Evolutionary conservation across 768 basidiomycete genomes (phyloP), one percentile per base, ranked within the genome.

Genomic region (Lactarius psammicola): DNA sequence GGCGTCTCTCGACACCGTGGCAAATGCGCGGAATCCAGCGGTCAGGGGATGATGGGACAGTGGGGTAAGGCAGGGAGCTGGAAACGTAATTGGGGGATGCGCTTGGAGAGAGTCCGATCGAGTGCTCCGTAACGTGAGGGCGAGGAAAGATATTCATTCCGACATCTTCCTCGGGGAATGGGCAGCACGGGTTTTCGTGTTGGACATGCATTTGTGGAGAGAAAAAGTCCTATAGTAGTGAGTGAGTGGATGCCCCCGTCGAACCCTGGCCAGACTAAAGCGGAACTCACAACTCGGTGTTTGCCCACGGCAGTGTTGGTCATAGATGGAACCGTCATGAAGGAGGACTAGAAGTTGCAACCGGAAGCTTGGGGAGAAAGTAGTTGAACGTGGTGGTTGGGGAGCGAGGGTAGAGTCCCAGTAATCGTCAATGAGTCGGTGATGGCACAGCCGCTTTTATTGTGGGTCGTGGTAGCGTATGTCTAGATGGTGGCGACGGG

Each of bases 1-100:
- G 61, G 31, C 42, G 66, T 7, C 65, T 51, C 61, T 63, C 66
- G 28, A 63, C 54, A 38, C 62, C 61, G 31, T 59, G 46, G 56
- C 17, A 66, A 33, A 51, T 51, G 61, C 61, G 66, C 30, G 66
- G 56, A 15, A 38, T 28, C 31, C 23, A 33, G 40, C 34, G 33
- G 56, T 58, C 9, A 31, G 13, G 51, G 13, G 49, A 38, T 36
- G 56, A 17, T 18, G 40, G 49, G 44, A 36, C 53, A 20, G 49
- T 3, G 20, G 30, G 38, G 40, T 23, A 46, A 28, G 62, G 57
- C 54, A 40, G 28, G 40, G 51, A 40, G 51, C 26, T 63, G 17
- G 61, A 26, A 18, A 63, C 26, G 66, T 59, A 67, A 31, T 55
- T 53, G 38, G 36, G 54, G 23, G 42, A 60, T 44, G 64, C 54